Evolutionary conservation across 345 rosid species (phyloP).

Genomic region (Citrus trifoliata): DNA sequence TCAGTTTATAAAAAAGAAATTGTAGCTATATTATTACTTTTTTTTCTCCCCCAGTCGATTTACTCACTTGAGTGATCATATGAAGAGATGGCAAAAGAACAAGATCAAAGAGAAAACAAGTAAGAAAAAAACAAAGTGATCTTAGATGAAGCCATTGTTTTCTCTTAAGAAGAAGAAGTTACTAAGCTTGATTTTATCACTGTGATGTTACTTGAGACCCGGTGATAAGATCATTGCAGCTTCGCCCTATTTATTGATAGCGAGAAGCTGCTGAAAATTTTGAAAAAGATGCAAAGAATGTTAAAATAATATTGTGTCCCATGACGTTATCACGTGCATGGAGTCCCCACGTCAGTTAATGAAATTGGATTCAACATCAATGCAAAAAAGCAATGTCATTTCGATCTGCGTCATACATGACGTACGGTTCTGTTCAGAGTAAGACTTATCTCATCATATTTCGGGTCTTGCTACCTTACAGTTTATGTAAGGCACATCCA

Average conservation of each 20-base stretch:
- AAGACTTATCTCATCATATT: neutral
- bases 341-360: slow-evolving; percentile 3
- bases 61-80: neutral
- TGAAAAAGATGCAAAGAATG: neutral
- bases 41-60: too few relatives aligned
- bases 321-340: neutral
- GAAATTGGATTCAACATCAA: neutral
- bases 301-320: neutral
- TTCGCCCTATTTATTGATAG: neutral
- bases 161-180: neutral
- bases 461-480: too few relatives aligned
- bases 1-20: too few relatives aligned
- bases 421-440: neutral
- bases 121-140: neutral
- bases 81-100: neutral
- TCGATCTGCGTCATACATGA: slow-evolving; percentile 1
- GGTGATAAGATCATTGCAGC: neutral
- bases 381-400: neutral
- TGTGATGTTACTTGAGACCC: neutral
- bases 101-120: neutral
- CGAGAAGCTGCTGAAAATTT: neutral
- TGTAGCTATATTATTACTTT: accelerated
- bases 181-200: neutral
- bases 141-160: neutral
- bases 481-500: too few relatives aligned